Conservation (phyloP, 192 early-diverging fungal species). For the Backusella westeae region DNA sequence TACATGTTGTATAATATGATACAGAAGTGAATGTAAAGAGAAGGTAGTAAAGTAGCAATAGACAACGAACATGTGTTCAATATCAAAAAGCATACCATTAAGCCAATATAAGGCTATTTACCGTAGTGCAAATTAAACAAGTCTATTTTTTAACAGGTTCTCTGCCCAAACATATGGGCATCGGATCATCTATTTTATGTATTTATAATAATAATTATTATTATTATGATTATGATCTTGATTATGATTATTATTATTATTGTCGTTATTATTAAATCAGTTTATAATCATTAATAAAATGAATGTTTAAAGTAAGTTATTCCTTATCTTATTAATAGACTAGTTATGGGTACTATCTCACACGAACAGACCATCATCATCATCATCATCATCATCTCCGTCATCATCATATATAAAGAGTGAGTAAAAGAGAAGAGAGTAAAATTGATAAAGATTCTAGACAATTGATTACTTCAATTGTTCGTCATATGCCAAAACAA, state of each 20-base stretch:
- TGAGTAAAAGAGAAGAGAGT: not conserved
- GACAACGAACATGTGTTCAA: not conserved
- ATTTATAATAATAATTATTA: not conserved
- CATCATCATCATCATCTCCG: not conserved
- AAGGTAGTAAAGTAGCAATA: not conserved
- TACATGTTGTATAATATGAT: too few relatives aligned
- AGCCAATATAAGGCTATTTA: not conserved
- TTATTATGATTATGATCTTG: too few relatives aligned
- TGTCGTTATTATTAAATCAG: too few relatives aligned
- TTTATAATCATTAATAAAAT: too few relatives aligned
- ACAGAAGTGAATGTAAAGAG: not conserved
- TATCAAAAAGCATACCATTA: not conserved
- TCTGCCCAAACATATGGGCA: not conserved
- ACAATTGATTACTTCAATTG: not conserved
- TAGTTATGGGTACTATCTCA: not conserved
- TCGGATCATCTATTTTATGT: not conserved
- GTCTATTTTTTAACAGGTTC: not conserved
- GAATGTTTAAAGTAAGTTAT: too few relatives aligned
- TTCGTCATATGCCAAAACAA: conserved; percentile 2
- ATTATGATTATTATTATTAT: not conserved
- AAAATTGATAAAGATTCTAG: not conserved
- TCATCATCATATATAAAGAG: not conserved
- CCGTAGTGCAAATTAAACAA: not conserved
- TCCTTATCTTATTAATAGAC: not conserved
- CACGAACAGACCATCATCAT: not conserved